Evolutionary conservation across 768 basidiomycete species (phyloP).

Genomic region (Chalciporus sphaerocephalus): DNA sequence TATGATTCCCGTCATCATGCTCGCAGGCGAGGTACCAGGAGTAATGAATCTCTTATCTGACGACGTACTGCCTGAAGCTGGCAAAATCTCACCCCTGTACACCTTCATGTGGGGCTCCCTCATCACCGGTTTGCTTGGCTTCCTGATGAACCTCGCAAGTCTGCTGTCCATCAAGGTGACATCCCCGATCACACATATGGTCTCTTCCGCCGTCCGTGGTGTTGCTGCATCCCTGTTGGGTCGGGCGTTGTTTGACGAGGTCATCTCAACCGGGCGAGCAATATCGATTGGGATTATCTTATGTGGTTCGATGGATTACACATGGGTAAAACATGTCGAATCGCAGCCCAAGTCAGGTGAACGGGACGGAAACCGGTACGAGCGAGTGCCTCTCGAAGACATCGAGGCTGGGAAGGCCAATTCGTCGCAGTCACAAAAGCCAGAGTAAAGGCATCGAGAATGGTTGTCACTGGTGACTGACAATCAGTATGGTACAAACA

Average conservation of each 20-base stretch:
- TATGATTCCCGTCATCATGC: conserved; percentile 65
- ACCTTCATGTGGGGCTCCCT: conserved; percentile 77
- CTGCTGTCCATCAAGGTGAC: conserved; percentile 95
- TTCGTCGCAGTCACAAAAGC: conserved; percentile 22
- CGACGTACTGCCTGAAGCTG: conserved; percentile 35
- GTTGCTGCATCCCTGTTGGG: conserved; percentile 87
- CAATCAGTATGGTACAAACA: not conserved
- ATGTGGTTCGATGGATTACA: conserved; percentile 78
- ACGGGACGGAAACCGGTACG: conserved; percentile 40
- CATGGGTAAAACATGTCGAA: conserved; percentile 81
- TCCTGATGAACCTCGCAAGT: conserved; percentile 92
- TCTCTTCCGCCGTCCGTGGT: conserved; percentile 92
- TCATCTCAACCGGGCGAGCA: conserved; percentile 79
- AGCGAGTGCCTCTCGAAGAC: conserved; percentile 61
- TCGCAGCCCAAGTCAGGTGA: conserved; percentile 38
- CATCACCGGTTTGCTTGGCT: conserved; percentile 82
- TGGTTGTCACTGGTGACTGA: not conserved
- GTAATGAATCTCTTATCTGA: conserved; percentile 56
- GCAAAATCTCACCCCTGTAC: conserved; percentile 42
- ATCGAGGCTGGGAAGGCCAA: conserved; percentile 46
- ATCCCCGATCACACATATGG: conserved; percentile 96
- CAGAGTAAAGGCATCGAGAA: conserved; percentile 23
- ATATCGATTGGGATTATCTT: conserved; percentile 80
- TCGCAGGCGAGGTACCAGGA: conserved; percentile 71
- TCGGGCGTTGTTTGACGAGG: conserved; percentile 74